Base-by-base conservation (phyloP, 1,139 yeast genomes). In the Lodderomyces metapsilosis region DNA sequence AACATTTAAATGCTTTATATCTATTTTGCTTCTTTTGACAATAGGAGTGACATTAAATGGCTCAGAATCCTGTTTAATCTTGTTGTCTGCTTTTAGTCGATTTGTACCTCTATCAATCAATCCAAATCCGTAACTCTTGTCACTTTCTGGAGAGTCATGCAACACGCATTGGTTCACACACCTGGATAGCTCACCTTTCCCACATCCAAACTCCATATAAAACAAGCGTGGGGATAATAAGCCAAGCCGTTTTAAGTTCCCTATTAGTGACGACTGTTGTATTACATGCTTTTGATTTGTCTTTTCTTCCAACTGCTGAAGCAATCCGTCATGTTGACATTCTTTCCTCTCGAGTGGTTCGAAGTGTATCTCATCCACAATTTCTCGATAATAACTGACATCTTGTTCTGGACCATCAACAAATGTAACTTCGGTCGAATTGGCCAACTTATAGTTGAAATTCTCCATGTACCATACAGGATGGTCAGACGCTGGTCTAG, bases 131-230 rank as follows among this genome's bases (percentile, higher is more conserved):
- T 66, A 70, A 11, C 36, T 37, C 11, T 24, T 10, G 42, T 43
- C 21, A 43, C 50, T 49, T 59, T 40, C 48, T 52, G 38, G 21
- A 2, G 9, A 28, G 53, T 64, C 68, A 21, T 53, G 51, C 2
- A 64, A 36, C 8, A 76, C 58, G 39, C 84, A 75, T 43, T 70
- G 62, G 45, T 76, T 71, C n/a, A 88, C 68, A 53, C 79, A 86
- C 45, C 95, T 64, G 0, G 91, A 78, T 20, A 89, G 71, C 57
- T 89, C 97, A 1, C 86, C 96, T 46, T 91, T 77, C 0, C 97
- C 97, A 58, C 95, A 86, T 0, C 97, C 97, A 66, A 88, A 88
- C 59, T 89, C 97, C 20, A 86, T 59, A 52, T 82, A 78, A 39
- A 74, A 65, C 32, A 57, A 53, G 4, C 64, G 52, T 2, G 58